Conservation (phyloP, 352 stramenopile species). For the Phytophthora cryptogea region DNA sequence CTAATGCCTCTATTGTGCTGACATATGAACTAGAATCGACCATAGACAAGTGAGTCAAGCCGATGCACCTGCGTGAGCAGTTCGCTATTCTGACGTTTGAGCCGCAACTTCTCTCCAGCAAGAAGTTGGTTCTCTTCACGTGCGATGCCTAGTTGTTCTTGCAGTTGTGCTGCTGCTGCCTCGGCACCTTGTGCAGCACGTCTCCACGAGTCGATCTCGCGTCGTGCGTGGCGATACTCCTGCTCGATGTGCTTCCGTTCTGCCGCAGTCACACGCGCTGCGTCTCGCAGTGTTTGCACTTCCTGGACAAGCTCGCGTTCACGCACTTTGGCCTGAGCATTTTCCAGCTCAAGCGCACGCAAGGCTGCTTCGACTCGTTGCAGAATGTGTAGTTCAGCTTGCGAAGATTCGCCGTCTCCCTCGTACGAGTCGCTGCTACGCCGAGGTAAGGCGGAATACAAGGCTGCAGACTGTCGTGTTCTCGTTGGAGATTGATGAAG, state of each 20-base stretch:
- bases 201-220: slow-evolving; percentile 66
- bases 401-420: slow-evolving; percentile 27
- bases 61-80: slow-evolving; percentile 73
- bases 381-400: slow-evolving; percentile 62
- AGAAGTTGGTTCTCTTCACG: slow-evolving; percentile 71
- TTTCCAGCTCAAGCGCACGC: slow-evolving; percentile 75
- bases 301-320: slow-evolving; percentile 59
- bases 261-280: slow-evolving; percentile 47
- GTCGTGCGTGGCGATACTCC: slow-evolving; percentile 42
- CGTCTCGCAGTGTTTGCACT: slow-evolving; percentile 59
- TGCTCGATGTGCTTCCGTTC: slow-evolving; percentile 63
- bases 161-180: slow-evolving; percentile 45
- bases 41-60: slow-evolving; percentile 77
- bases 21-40: slow-evolving; percentile 53
- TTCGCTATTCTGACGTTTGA: slow-evolving; percentile 78
- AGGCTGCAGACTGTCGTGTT: slow-evolving; percentile 8
- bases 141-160: slow-evolving; percentile 67
- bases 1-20: slow-evolving; percentile 11
- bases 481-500: slow-evolving; percentile 4
- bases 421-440: slow-evolving; percentile 8
- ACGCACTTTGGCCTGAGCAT: slow-evolving; percentile 50
- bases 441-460: slow-evolving; percentile 7
- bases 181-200: slow-evolving; percentile 53
- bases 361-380: slow-evolving; percentile 69
- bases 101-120: slow-evolving; percentile 50